Percentiles rank a stretch among this genome's conserved stretches.
phyloP scores from a whole-genome alignment of 2,329 filamentous ascomycete species.

The Colletotrichum shisoi region DNA sequence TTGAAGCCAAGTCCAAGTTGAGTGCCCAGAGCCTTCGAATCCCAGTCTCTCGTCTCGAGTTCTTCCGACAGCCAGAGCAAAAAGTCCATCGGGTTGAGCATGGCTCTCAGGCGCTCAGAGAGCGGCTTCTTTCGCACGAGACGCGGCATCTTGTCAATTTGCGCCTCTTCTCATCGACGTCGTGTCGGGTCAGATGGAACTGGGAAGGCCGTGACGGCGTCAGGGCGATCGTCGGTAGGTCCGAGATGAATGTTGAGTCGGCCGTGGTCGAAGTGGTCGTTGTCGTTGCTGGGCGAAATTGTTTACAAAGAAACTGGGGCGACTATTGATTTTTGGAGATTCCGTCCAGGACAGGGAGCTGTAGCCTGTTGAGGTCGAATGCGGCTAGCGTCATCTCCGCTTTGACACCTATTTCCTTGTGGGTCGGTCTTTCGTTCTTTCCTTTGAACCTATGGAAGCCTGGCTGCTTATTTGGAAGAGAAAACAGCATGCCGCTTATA shows the following conservation, averaged over 20 bases:
- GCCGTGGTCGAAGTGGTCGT: not conserved
- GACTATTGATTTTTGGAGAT: conserved; percentile 37
- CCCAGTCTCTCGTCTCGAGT: conserved; percentile 89
- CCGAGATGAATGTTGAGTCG: not conserved
- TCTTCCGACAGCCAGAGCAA: conserved; percentile 91
- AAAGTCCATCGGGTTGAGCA: conserved; percentile 87
- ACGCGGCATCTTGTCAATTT: conserved; percentile 66
- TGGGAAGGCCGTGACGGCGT: not conserved
- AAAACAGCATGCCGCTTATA: not conserved
- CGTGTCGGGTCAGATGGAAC: not conserved
- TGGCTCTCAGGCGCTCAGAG: conserved; percentile 78
- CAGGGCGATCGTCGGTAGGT: conserved; percentile 1
- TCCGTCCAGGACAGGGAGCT: conserved; percentile 20
- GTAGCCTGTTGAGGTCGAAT: not conserved
- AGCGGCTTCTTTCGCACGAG: conserved; percentile 85
- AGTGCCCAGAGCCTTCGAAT: conserved; percentile 79
- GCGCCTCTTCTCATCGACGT: not conserved
- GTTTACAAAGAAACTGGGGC: conserved; percentile 38
- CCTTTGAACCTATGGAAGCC: not conserved
- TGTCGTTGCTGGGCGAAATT: conserved; percentile 28
- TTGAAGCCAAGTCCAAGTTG: conserved; percentile 81
- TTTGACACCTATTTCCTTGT: not conserved
- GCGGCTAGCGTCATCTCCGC: not conserved
- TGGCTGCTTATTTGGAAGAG: not conserved
- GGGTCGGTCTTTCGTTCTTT: not conserved